Evolutionary conservation across 139 green algal genomes (phyloP).

Genomic region (Volvox reticuliferus): DNA sequence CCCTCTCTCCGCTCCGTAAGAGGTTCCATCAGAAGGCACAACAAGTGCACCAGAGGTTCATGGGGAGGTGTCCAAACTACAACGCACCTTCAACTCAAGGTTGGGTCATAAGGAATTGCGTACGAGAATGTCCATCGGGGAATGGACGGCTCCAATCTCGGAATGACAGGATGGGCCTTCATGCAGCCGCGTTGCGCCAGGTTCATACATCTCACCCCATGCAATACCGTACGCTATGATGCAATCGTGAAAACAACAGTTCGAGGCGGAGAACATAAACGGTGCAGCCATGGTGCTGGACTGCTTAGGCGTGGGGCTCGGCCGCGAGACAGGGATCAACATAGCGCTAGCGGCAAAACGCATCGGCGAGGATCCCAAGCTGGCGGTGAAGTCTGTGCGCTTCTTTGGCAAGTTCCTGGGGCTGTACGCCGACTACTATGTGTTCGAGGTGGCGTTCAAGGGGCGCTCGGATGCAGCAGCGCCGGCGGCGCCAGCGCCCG

Average conservation of each 20-base stretch:
- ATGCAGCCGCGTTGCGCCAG: too few relatives aligned
- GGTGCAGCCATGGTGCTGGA: slow-evolving; percentile 76
- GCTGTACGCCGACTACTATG: slow-evolving; percentile 84
- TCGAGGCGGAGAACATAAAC: slow-evolving; percentile 79
- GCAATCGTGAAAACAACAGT: slow-evolving; percentile 60
- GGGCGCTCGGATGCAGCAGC: not conserved
- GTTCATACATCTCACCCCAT: too few relatives aligned
- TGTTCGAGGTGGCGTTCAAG: slow-evolving; percentile 88
- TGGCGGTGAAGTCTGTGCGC: slow-evolving; percentile 52
- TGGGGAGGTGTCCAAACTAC: too few relatives aligned
- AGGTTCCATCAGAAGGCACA: too few relatives aligned
- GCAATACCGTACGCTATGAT: too few relatives aligned
- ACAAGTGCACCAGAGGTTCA: too few relatives aligned
- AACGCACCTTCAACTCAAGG: too few relatives aligned
- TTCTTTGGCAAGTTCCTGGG: slow-evolving; percentile 92
- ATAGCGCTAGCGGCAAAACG: slow-evolving; percentile 81
- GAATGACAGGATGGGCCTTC: too few relatives aligned
- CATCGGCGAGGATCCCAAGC: slow-evolving; percentile 80
- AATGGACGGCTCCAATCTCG: too few relatives aligned
- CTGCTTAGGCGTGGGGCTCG: slow-evolving; percentile 77
- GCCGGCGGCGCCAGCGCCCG: slow-evolving; percentile 52
- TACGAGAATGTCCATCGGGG: too few relatives aligned
- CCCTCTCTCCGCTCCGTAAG: too few relatives aligned
- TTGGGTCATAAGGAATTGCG: too few relatives aligned
- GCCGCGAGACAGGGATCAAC: slow-evolving; percentile 71